These are phyloP conservation scores for Colletotrichum coccodes DNA, from an alignment of 2,329 filamentous ascomycete species.

Conservation along the genomic window DNA sequence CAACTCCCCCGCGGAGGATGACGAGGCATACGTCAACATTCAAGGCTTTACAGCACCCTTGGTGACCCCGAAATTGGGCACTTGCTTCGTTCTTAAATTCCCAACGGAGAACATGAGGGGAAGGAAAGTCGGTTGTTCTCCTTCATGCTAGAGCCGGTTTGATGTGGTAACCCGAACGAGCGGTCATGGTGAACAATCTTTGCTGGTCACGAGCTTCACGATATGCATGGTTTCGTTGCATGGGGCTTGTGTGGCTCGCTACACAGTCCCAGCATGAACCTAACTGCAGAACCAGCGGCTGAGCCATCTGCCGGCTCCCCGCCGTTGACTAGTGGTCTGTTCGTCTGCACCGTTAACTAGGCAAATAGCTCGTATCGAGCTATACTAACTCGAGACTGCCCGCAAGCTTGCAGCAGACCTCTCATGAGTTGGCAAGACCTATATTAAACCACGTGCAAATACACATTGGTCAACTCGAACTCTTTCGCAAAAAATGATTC, in stretches of 20 bases:
- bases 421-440: background rate
- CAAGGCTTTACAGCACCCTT: background rate
- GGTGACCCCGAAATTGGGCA: background rate
- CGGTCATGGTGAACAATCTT: background rate
- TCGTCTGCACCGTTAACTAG: background rate
- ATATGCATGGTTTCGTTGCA: background rate
- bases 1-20: background rate
- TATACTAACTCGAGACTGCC: background rate
- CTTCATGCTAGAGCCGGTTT: background rate
- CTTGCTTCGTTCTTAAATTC: background rate
- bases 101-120: background rate
- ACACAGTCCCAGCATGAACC: background rate
- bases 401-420: background rate
- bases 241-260: background rate
- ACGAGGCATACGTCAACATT: slow-evolving; percentile 20
- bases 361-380: background rate
- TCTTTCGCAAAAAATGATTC: background rate
- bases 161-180: background rate
- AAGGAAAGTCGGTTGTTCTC: background rate
- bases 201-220: background rate
- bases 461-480: background rate
- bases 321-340: background rate
- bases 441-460: background rate
- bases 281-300: background rate
- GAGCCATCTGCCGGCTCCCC: background rate